These are phyloP conservation scores for Solanum pinnatisectum DNA, from an alignment of 257 asterid genomes.

Conservation along the genomic window DNA sequence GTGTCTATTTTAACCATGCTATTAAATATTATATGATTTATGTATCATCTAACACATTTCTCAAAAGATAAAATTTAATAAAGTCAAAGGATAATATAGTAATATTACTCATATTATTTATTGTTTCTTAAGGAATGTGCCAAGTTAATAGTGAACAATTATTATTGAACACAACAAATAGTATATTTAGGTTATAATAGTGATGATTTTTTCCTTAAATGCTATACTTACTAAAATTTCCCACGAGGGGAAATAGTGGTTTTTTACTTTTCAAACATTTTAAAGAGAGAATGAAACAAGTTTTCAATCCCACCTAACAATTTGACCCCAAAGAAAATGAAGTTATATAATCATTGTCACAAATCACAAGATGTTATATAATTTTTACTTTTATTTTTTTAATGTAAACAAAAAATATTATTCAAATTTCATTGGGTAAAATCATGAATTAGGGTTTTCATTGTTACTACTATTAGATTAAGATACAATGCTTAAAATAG, in stretches of 20 bases:
- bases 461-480: not conserved
- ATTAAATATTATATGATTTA: too few relatives aligned
- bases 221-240: not conserved
- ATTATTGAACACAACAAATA: too few relatives aligned
- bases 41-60: too few relatives aligned
- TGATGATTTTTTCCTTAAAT: not conserved
- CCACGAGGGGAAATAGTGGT: not conserved
- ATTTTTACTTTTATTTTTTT: not conserved
- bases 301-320: not conserved
- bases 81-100: too few relatives aligned
- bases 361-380: not conserved
- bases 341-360: not conserved
- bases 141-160: too few relatives aligned
- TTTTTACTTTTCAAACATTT: not conserved
- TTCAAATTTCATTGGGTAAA: not conserved
- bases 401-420: not conserved
- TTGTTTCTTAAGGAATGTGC: too few relatives aligned
- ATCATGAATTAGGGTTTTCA: not conserved
- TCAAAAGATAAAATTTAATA: too few relatives aligned
- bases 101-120: too few relatives aligned
- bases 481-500: not conserved
- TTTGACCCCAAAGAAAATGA: not conserved
- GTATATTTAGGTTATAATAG: not conserved
- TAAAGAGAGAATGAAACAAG: not conserved
- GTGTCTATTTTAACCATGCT: too few relatives aligned